Evolutionary conservation across 306 rosid genomes (phyloP).

Genomic region (Astragalus membranaceus): DNA sequence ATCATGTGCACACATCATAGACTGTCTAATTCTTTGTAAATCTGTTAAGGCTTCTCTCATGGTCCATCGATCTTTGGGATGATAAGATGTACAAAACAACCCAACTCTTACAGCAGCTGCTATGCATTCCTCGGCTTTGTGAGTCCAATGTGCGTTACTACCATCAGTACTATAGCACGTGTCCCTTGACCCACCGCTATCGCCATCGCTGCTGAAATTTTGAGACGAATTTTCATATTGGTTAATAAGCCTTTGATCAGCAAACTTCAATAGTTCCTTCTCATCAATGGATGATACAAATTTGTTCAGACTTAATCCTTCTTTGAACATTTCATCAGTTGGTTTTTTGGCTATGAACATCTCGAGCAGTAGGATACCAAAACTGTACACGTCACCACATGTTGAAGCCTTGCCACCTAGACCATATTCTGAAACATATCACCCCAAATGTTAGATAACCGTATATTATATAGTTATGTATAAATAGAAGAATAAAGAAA

Average conservation of each 20-base stretch:
- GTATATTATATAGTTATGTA: not conserved
- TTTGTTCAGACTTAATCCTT: slow-evolving; percentile 27
- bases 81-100: slow-evolving; percentile 19
- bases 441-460: not conserved
- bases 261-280: slow-evolving; percentile 4
- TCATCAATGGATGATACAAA: slow-evolving; percentile 14
- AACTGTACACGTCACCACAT: slow-evolving; percentile 37
- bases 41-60: slow-evolving; percentile 24
- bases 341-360: slow-evolving; percentile 32
- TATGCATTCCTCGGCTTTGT: slow-evolving; percentile 17
- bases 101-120: slow-evolving; percentile 20
- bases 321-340: slow-evolving; percentile 36
- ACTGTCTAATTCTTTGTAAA: slow-evolving; percentile 11
- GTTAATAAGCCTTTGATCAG: slow-evolving; percentile 23
- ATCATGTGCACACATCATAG: not conserved
- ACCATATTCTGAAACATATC: slow-evolving; percentile 38
- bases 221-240: not conserved
- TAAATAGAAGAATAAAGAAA: not conserved
- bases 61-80: slow-evolving; percentile 29
- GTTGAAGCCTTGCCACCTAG: slow-evolving; percentile 31
- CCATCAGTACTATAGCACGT: not conserved
- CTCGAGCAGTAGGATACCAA: slow-evolving; percentile 35
- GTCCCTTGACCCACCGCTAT: not conserved
- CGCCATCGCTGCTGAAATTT: not conserved
- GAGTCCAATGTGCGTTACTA: not conserved